Base-by-base conservation (phyloP, 73 alveolate genomes). In the Symbiodinium natans region DNA sequence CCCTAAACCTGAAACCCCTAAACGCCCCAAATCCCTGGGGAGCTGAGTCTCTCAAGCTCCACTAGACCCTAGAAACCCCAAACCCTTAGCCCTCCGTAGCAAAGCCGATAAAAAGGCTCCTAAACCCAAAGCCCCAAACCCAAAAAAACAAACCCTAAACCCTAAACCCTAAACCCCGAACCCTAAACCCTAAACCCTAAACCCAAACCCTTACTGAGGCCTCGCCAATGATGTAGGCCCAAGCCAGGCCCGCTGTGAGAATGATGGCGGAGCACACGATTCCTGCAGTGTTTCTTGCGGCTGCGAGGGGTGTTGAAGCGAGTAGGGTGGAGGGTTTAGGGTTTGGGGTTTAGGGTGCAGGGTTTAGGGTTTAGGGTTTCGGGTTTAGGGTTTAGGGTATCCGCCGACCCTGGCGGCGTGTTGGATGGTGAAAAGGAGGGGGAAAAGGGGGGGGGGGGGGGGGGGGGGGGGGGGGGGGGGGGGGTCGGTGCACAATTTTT, bases 161-260 rank as follows among this genome's bases (percentile, higher is more conserved):
- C 74, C 74, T 21, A 56, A 56, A 56, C 31, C 75, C 75, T 46
- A 46, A 1, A 46, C 59, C 5, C 75, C 6, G 75, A 56, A 56
- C 75, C 75, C 75, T 56, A 56, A 56, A 56, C 39, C 75, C 75
- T 25, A 1, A 46, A 46, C 31, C 80, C 13, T 5, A 63, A 23
- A 63, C 77, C 31, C 77, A 17, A 17, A 63, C 29, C 77, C 38
- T 34, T 29, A 6, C 6, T 19, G 10, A 31, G 10, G 75, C 80
- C 80, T 63, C 95, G 9, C 95, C 95, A 43, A 89, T 43, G 75
- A 89, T 89, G 74, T 89, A 89, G 77, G 95, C 95, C 95, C 95
- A 89, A 5, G 95, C 86, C 59, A 89, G 75, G 68, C 95, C 95
- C 15, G 86, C 74, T 9, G 43, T 74, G 48, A 89, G 46, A 27